Evolutionary conservation across 768 basidiomycete genomes (phyloP), one percentile per base, ranked within the genome.

Genomic region (Fomitopsis serialis): DNA sequence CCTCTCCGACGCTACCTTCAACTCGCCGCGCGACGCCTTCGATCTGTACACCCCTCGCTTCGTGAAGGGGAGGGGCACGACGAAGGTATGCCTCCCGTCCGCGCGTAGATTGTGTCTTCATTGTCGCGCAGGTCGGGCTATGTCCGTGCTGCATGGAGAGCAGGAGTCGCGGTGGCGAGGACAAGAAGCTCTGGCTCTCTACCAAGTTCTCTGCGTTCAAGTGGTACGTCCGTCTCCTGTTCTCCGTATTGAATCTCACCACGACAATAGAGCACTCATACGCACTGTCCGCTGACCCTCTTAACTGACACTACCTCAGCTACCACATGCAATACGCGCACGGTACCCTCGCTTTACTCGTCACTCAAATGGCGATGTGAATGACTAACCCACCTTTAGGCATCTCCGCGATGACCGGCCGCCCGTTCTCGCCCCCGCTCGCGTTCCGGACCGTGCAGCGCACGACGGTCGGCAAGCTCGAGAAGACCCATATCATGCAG

Each of bases 201-300:
- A 89, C 82, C 80, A 90, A 90, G 59, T 84, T 86, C 62, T 87
- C 84, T 13, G 89, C 89, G 19, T 90, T 82, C 73, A 90, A 91
- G 88, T 89, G 72, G 86, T 84, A 54, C 15, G 78, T 10, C 19
- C 40, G 24, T 23, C 4, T 34, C 22, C 12, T 24, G 23, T 5
- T 0, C 23, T n/a, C 15, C 42, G 10, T n/a, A 19, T 35, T 13
- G 22, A 21, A 1, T 46, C 45, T 48, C n/a, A 36, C 43, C 21
- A 32, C 29, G 11, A 11, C 29, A 32, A 32, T 5, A 32, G 29
- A 6, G 29, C 6, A 32, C 29, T 5, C 29, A 32, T 52, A 42
- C 27, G 21, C 22, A 15, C 15, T 50, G 15, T 40, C 37, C 32
- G 37, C n/a, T 19, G 1, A 27, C 22, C 2, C 3, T 29, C 5